These are phyloP conservation scores for Termitomyces sp. DNA, from an alignment of 768 basidiomycete genomes.

Conservation along the genomic window DNA sequence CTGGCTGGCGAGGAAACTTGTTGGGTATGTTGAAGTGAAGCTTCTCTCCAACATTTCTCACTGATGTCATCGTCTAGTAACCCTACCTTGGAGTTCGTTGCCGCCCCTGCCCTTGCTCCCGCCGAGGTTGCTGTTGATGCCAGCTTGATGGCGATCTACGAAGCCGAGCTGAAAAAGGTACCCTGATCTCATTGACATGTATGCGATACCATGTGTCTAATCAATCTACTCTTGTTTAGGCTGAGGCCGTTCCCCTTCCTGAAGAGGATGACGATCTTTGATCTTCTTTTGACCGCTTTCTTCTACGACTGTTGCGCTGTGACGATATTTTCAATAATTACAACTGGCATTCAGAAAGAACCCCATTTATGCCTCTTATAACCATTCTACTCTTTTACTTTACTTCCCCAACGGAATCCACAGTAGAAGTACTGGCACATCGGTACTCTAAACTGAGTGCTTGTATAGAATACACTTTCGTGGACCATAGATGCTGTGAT, in stretches of 20 bases:
- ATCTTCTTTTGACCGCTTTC: conserved; percentile 16
- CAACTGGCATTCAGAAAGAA: conserved; percentile 20
- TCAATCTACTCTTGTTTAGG: conserved; percentile 33
- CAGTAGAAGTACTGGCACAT: conserved; percentile 13
- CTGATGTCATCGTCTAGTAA: conserved; percentile 45
- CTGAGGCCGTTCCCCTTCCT: conserved; percentile 89
- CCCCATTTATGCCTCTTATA: conserved; percentile 19
- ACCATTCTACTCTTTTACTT: conserved; percentile 8
- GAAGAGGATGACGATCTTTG: conserved; percentile 94
- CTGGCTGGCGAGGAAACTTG: conserved; percentile 97
- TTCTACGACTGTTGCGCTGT: conserved; percentile 17
- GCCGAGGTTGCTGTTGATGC: conserved; percentile 87
- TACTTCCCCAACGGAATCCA: conserved; percentile 11
- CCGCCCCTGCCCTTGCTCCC: conserved; percentile 91
- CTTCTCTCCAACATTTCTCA: neutral
- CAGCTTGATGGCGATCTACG: conserved; percentile 73
- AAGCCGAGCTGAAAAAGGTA: conserved; percentile 67
- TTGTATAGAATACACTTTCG: conserved; percentile 13
- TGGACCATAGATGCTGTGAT: neutral
- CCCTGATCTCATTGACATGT: conserved; percentile 9
- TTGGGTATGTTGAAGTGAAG: conserved; percentile 58
- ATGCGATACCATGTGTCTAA: neutral
- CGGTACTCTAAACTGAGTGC: conserved; percentile 9
- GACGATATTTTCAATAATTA: conserved; percentile 17
- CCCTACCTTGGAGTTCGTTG: conserved; percentile 86